Base-by-base conservation (phyloP, 2,329 filamentous ascomycete species). In the Cryphonectria carpinicola region DNA sequence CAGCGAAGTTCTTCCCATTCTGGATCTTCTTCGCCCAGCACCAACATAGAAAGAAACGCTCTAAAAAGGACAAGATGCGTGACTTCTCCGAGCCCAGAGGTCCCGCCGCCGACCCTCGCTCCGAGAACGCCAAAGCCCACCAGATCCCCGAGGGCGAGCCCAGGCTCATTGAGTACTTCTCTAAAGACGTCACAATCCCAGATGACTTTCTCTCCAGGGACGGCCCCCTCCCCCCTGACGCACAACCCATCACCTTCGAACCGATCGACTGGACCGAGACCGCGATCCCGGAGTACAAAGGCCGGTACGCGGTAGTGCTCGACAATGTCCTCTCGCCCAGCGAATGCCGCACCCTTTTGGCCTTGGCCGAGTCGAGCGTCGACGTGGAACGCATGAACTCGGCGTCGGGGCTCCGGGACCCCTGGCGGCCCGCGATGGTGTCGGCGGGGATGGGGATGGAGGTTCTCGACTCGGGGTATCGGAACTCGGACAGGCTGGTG, bases 401-500 rank as follows among this genome's bases (percentile, higher is more conserved):
- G 49, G 54, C 46, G 17, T 17, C 63, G 2, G 56, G 56, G 35
- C 43, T 58, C n/a, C 28, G 54, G 11, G 82, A 81, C 70, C 60
- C 82, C 1, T 95, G 93, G 93, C 83, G 85, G 65, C 87, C 88
- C 1, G 93, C 93, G 0, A 84, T 93, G 79, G 84, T 95, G 70
- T 92, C 92, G 77, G 79, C 88, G 35, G 92, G 92, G 6, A 79
- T 79, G 5, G 91, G 92, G 3, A 82, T 78, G 70, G 90, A 95
- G 79, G 79, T 83, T 3, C 78, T 89, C 58, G 80, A 84, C 4
- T 82, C 86, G 1, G 85, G 88, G 11, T 88, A 88, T 65, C 85
- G 93, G 22, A 90, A 92, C 72, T 91, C 91, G 75, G 91, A 91
- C n/a, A 86, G 93, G 3, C 93, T 95, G 73, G 91, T 96, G 74